Evolutionary conservation across 2,329 filamentous ascomycete genomes (phyloP).

Genomic region (Tolypocladium nubicola): DNA sequence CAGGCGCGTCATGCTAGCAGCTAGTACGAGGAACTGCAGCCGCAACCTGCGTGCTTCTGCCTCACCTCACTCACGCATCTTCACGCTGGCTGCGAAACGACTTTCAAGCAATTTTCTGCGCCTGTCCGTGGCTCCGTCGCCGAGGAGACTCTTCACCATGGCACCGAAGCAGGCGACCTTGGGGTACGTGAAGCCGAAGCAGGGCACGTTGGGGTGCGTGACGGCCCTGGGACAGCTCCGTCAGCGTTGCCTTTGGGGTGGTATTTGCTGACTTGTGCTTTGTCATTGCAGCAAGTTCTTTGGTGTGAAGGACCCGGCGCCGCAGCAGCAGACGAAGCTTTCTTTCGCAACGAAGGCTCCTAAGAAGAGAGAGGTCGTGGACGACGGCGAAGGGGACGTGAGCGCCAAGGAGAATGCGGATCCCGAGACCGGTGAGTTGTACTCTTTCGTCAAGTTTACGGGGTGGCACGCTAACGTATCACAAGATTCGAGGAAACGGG

Average conservation of each 20-base stretch:
- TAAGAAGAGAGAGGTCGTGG: conserved; percentile 22
- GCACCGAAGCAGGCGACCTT: conserved; percentile 68
- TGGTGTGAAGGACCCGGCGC: conserved; percentile 42
- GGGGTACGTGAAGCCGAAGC: conserved; percentile 72
- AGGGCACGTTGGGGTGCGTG: conserved; percentile 64
- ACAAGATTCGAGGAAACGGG: conserved; percentile 36
- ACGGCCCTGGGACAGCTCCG: conserved; percentile 2
- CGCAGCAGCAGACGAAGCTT: conserved; percentile 67
- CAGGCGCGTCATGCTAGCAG: conserved; percentile 22
- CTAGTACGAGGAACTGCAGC: conserved; percentile 9
- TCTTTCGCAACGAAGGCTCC: conserved; percentile 56
- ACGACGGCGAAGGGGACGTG: conserved; percentile 15
- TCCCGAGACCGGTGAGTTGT: conserved; percentile 25
- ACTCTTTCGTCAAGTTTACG: not conserved
- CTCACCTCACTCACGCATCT: conserved; percentile 1
- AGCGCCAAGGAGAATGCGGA: conserved; percentile 27
- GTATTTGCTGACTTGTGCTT: conserved; percentile 1
- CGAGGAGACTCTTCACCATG: conserved; percentile 20
- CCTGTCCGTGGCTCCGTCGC: conserved; percentile 2
- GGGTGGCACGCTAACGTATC: not conserved
- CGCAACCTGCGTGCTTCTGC: conserved; percentile 9
- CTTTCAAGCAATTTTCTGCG: conserved; percentile 2
- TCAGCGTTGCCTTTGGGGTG: not conserved
- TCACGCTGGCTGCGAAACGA: conserved; percentile 6
- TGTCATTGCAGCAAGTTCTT: conserved; percentile 67